Evolutionary conservation across 202 grass and related monocot genomes (phyloP).

Genomic region (Musa balbisiana): DNA sequence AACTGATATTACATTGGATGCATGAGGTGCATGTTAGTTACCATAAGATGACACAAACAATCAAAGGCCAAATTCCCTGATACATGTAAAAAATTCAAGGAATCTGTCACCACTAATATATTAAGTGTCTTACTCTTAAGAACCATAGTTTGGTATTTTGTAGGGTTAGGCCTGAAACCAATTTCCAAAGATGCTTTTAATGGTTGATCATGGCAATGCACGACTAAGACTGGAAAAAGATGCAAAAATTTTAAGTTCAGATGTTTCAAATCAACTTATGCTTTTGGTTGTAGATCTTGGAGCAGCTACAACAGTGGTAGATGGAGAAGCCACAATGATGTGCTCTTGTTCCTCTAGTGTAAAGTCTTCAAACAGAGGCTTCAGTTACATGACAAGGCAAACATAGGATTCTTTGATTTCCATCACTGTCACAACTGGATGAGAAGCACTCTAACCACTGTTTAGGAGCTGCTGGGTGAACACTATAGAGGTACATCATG

Average conservation of each 20-base stretch:
- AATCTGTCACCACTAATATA: no score
- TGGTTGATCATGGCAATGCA: background rate
- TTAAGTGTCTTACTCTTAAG: no score
- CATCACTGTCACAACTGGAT: slow-evolving; percentile 40
- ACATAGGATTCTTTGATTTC: slow-evolving; percentile 9
- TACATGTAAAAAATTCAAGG: background rate
- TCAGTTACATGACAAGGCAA: slow-evolving; percentile 25
- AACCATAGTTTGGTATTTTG: no score
- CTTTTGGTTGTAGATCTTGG: background rate
- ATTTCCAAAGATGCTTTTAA: background rate
- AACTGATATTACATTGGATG: background rate
- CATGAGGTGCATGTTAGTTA: background rate
- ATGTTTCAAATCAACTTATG: background rate
- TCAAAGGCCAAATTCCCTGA: background rate
- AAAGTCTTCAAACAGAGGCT: slow-evolving; percentile 30
- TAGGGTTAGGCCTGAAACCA: background rate
- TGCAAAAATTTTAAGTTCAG: background rate
- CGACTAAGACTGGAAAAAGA: background rate
- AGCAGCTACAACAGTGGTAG: background rate
- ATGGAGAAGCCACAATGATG: background rate
- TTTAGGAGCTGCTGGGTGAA: slow-evolving; percentile 80
- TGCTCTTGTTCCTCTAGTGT: background rate
- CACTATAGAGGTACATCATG: slow-evolving; percentile 44
- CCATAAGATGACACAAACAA: background rate
- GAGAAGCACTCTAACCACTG: slow-evolving; percentile 87